phyloP scores from a whole-genome alignment of 148 eudicot species.

The Fagopyrum esculentum region DNA sequence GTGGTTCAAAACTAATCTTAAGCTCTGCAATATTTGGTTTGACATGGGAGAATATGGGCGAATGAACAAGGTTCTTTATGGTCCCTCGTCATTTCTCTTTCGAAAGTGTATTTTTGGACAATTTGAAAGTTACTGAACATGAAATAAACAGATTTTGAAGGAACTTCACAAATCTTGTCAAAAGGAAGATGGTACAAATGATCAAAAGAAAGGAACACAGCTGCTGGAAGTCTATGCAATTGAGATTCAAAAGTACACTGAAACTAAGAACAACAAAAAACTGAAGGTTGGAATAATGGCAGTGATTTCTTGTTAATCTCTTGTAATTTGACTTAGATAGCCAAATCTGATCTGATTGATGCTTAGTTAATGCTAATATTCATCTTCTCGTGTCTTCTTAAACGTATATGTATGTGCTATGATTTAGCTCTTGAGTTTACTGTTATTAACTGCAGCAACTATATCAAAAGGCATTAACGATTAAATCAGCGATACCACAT shows the following conservation, averaged over 20 bases:
- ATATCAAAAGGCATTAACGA: constrained; percentile 84
- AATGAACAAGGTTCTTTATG: constrained; percentile 76
- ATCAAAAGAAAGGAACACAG: constrained; percentile 98
- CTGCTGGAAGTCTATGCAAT: constrained; percentile 94
- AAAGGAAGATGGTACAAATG: constrained; percentile 94
- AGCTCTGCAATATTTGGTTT: constrained; percentile 98
- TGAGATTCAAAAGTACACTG: constrained; percentile 98
- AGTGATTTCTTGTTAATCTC: background rate
- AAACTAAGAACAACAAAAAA: constrained; percentile 96
- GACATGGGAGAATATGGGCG: constrained; percentile 98
- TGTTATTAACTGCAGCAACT: constrained; percentile 59
- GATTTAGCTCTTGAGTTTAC: constrained; percentile 11
- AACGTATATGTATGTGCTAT: background rate
- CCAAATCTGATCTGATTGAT: background rate
- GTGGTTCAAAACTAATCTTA: constrained; percentile 97
- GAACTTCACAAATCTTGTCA: constrained; percentile 97
- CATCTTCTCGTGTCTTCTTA: background rate
- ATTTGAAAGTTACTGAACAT: constrained; percentile 4
- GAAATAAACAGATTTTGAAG: constrained; percentile 72
- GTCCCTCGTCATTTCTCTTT: background rate
- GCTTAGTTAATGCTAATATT: background rate
- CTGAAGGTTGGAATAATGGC: constrained; percentile 53
- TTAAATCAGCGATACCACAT: constrained; percentile 98
- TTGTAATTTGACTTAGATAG: background rate
- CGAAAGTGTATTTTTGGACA: background rate